These are phyloP conservation scores for Lagenidium giganteum DNA, from an alignment of 352 stramenopile genomes.

Conservation along the genomic window DNA sequence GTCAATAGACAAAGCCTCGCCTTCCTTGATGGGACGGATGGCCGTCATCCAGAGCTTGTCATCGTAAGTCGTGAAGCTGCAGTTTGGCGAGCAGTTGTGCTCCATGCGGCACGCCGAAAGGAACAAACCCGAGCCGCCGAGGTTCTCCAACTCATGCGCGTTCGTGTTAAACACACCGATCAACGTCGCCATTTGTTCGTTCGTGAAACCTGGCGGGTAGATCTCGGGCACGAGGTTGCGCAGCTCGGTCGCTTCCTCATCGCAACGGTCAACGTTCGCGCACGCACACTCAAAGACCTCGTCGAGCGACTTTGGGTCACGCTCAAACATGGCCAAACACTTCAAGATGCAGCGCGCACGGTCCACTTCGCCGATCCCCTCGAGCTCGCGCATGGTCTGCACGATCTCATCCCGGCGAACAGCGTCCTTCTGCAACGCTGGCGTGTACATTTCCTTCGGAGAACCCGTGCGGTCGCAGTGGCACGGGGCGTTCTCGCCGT, in stretches of 20 bases:
- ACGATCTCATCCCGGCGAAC: conserved; percentile 49
- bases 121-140: conserved; percentile 67
- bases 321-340: conserved; percentile 55
- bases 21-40: conserved; percentile 51
- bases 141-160: conserved; percentile 67
- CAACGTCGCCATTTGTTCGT: conserved; percentile 53
- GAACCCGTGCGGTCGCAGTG: conserved; percentile 24
- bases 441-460: conserved; percentile 35
- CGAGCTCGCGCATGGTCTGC: conserved; percentile 41
- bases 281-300: conserved; percentile 41
- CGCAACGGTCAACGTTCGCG: conserved; percentile 32
- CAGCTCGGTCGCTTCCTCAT: conserved; percentile 33
- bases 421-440: conserved; percentile 31
- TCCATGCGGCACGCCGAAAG: conserved; percentile 69
- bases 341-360: conserved; percentile 66
- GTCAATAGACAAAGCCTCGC: conserved; percentile 70
- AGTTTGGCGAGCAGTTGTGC: conserved; percentile 68
- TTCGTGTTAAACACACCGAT: conserved; percentile 76
- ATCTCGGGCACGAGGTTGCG: conserved; percentile 42
- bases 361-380: conserved; percentile 67
- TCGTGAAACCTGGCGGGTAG: conserved; percentile 44
- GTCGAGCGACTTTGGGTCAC: conserved; percentile 33
- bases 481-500: conserved; percentile 13
- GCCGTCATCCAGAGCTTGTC: conserved; percentile 72
- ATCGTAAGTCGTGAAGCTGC: conserved; percentile 70